Percentiles rank a stretch among this genome's conserved stretches.
Conservation (phyloP, 768 basidiomycete species). For the Mycena venus region DNA sequence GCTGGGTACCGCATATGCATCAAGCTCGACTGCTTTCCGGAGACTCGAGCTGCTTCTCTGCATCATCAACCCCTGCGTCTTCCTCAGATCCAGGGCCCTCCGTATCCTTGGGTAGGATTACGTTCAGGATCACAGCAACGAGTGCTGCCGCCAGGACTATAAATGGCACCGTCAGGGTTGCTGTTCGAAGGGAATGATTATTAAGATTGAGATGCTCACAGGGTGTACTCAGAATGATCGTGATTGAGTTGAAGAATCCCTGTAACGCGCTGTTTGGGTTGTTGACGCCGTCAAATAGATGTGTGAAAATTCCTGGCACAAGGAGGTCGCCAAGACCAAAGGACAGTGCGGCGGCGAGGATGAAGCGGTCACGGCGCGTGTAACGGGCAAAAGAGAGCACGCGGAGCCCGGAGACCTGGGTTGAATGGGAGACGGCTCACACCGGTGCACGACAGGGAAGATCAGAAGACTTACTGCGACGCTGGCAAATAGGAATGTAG, state of each 20-base stretch:
- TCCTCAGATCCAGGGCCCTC: too few relatives aligned
- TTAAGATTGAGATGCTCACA: too few relatives aligned
- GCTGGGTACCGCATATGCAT: too few relatives aligned
- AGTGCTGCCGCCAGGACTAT: too few relatives aligned
- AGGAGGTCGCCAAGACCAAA: slow-evolving; percentile 83
- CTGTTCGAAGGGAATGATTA: not conserved
- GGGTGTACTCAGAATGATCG: slow-evolving; percentile 72
- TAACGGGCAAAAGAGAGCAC: slow-evolving; percentile 75
- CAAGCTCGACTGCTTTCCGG: too few relatives aligned
- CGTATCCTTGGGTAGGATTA: too few relatives aligned
- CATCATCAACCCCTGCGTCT: too few relatives aligned
- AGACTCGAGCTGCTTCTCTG: too few relatives aligned
- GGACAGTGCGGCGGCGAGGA: slow-evolving; percentile 76
- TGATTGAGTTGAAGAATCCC: slow-evolving; percentile 83
- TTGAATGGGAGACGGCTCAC: too few relatives aligned
- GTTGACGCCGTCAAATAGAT: slow-evolving; percentile 75
- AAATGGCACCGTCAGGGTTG: too few relatives aligned
- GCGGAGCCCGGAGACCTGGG: slow-evolving; percentile 52
- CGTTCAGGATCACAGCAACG: too few relatives aligned
- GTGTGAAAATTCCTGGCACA: slow-evolving; percentile 72
- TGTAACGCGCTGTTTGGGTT: slow-evolving; percentile 54
- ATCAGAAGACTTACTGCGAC: slow-evolving; percentile 53
- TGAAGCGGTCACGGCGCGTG: slow-evolving; percentile 75
- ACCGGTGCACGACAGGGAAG: not conserved
- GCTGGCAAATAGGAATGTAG: slow-evolving; percentile 87